Base-by-base conservation (phyloP, 495 filamentous ascomycete genomes). In the Podospora australis region DNA sequence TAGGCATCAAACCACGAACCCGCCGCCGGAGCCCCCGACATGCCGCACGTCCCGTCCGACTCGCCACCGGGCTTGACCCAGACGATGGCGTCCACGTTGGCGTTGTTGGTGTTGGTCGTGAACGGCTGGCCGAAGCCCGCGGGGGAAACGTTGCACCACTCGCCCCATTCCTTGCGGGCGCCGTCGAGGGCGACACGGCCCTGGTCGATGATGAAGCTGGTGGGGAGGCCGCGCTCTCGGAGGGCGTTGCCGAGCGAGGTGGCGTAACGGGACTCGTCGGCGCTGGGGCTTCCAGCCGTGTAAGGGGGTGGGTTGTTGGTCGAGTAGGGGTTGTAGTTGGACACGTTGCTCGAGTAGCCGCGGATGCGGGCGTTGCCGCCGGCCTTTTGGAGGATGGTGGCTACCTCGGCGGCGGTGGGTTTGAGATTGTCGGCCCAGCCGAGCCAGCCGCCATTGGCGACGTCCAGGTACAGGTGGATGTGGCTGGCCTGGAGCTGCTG, bases 1-100 rank as follows among this genome's bases (percentile, higher is more conserved):
- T 82, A 84, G 26, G 73, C 82, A 68, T 86, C 71, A 71, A 86
- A 84, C 82, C 83, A 87, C 8, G 69, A 59, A 5, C 82, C 82
- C 44, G 83, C 82, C 65, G 83, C 75, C 9, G 85, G 83, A 8
- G 84, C 80, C 6, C 67, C 79, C 0, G 53, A 21, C 16, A 60
- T 62, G n/a, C 83, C 81, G 47, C 84, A 88, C 67, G 78, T 72
- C 25, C 85, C 84, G 63, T 88, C 84, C 39, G 75, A 78, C 59
- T 90, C 84, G 45, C 84, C 85, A 52, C 85, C 85, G 11, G 83
- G 84, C 75, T 87, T 88, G 44, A 86, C 65, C 84, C 83, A 88
- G 55, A 87, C 81, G 64, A 88, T 82, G 32, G 82, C 79, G 63
- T 88, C 83, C 14, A 78, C 66, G 19, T 82, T 68, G 10, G 66